Evolutionary conservation across 306 rosid genomes (phyloP).

Genomic region (Cucurbita argyrosperma): DNA sequence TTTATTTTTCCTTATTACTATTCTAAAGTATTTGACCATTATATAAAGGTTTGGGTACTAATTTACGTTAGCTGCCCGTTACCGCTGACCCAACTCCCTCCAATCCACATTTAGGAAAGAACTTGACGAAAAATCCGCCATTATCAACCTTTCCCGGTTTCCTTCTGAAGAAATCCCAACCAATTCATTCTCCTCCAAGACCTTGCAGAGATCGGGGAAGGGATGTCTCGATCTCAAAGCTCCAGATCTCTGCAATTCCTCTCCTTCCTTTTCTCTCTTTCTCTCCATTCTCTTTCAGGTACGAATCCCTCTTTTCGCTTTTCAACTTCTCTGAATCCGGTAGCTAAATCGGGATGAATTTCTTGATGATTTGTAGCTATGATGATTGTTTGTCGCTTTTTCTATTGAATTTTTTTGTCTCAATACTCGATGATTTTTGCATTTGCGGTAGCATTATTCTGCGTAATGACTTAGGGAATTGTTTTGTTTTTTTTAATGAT

Average conservation of each 20-base stretch:
- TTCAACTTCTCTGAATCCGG: neutral
- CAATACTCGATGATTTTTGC: neutral
- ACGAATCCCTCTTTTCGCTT: neutral
- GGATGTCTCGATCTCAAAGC: slow-evolving; percentile 24
- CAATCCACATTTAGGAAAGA: neutral
- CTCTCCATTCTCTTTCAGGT: slow-evolving; percentile 32
- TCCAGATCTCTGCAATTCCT: slow-evolving; percentile 30
- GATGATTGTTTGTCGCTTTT: neutral
- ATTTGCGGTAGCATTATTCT: neutral
- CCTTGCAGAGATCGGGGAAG: slow-evolving; percentile 1
- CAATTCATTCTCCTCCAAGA: neutral
- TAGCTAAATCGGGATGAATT: neutral
- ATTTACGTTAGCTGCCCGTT: neutral
- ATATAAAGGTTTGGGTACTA: neutral
- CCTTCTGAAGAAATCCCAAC: neutral
- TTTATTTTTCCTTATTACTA: neutral
- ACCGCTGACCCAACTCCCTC: neutral
- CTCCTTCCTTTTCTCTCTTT: slow-evolving; percentile 18
- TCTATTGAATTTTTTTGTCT: neutral
- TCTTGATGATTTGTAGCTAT: neutral
- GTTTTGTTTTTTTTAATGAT: neutral
- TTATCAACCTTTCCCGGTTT: neutral
- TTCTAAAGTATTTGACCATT: neutral
- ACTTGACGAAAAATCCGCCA: neutral
- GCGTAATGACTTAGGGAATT: neutral